phyloP scores from a whole-genome alignment of 176 grass and related monocot species.

The Guadua angustifolia region DNA sequence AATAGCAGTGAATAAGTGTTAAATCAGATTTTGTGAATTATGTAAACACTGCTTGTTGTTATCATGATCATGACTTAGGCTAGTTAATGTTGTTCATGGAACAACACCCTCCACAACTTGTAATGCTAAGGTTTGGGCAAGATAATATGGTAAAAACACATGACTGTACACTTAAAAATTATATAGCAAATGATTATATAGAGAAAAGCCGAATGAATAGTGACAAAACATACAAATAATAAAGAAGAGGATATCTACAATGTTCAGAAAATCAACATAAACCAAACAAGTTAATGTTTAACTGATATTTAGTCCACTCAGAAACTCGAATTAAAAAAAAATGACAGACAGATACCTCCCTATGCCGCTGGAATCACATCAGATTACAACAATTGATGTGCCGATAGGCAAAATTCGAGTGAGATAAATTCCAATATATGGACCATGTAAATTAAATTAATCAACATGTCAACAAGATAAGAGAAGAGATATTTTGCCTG shows the following conservation, averaged over 20 bases:
- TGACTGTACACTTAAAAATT: not conserved
- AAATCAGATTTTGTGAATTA: too few relatives aligned
- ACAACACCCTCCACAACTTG: too few relatives aligned
- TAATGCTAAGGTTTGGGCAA: constrained; percentile 8
- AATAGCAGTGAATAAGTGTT: too few relatives aligned
- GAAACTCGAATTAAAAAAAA: not conserved
- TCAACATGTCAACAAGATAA: not conserved
- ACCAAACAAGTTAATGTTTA: constrained; percentile 16
- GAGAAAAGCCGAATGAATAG: not conserved
- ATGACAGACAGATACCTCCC: too few relatives aligned
- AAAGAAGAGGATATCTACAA: not conserved
- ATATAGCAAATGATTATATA: not conserved
- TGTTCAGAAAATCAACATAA: constrained; percentile 5
- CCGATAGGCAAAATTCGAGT: not conserved
- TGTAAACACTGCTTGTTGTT: too few relatives aligned
- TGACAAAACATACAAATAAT: too few relatives aligned
- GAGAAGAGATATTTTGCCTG: not conserved
- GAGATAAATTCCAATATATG: not conserved
- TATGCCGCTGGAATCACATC: too few relatives aligned
- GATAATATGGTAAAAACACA: not conserved
- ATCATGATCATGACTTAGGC: too few relatives aligned
- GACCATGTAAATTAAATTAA: not conserved
- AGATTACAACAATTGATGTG: not conserved
- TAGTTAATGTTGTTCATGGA: too few relatives aligned
- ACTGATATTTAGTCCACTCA: not conserved